Conservation (phyloP, 164 flowering plant species). For the Vitis labrusca region DNA sequence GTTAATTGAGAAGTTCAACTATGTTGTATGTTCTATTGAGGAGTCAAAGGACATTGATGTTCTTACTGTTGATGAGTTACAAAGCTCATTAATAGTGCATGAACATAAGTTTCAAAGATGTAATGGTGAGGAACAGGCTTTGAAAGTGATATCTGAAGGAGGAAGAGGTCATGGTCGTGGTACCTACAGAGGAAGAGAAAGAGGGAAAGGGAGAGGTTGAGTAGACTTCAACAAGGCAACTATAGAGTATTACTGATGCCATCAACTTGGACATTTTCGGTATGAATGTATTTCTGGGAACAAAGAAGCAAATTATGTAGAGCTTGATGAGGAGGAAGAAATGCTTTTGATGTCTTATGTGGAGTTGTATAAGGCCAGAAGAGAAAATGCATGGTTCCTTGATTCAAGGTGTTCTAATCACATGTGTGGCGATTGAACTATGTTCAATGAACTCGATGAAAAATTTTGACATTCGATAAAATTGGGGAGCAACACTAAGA, state of each 20-base stretch:
- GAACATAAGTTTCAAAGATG: constrained; percentile 7
- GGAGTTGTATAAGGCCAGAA: constrained; percentile 2
- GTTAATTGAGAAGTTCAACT: constrained; percentile 7
- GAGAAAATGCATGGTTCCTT: not conserved
- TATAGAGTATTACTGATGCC: constrained; percentile 29
- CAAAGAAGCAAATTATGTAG: constrained; percentile 20
- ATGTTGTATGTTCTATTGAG: not conserved
- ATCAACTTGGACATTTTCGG: constrained; percentile 23
- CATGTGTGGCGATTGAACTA: too few relatives aligned
- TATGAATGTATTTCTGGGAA: constrained; percentile 24
- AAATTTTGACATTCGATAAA: too few relatives aligned
- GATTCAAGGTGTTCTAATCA: too few relatives aligned
- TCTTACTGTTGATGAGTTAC: constrained; percentile 13
- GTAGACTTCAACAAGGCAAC: constrained; percentile 13
- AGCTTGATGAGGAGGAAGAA: not conserved
- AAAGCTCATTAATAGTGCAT: constrained; percentile 15
- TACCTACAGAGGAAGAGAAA: constrained; percentile 19
- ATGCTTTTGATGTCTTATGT: constrained; percentile 11
- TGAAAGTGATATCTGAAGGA: not conserved
- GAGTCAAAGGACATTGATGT: not conserved
- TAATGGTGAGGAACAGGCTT: constrained; percentile 4
- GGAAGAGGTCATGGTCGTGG: constrained; percentile 11
- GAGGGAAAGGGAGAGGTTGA: constrained; percentile 16
- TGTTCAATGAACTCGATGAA: too few relatives aligned
- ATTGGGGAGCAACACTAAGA: too few relatives aligned